Percentiles rank a stretch among this genome's conserved stretches.
phyloP scores from a whole-genome alignment of 1,139 yeast genomes.

The Yamadazyma diddensiae region DNA sequence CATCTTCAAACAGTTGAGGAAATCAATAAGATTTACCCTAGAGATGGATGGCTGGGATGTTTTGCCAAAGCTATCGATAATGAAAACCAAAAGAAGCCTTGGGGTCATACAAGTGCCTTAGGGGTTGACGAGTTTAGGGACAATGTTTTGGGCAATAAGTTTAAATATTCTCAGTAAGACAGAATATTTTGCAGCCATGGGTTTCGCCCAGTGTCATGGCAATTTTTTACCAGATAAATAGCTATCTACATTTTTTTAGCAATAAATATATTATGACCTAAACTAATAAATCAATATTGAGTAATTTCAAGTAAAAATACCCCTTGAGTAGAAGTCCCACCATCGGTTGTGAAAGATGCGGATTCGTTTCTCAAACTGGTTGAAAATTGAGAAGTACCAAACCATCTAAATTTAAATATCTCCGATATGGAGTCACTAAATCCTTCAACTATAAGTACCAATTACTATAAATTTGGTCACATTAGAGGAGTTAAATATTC shows the following conservation, averaged over 20 bases:
- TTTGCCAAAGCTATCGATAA: constrained; percentile 35
- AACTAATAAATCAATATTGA: too few relatives aligned
- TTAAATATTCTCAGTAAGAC: constrained; percentile 20
- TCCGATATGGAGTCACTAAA: constrained; percentile 10
- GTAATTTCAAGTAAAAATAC: too few relatives aligned
- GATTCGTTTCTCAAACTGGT: neutral
- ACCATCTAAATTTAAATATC: neutral
- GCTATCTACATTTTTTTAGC: too few relatives aligned
- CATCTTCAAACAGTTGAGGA: constrained; percentile 30
- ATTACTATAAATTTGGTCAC: constrained; percentile 43
- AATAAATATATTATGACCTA: too few relatives aligned
- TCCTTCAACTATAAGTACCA: constrained; percentile 32
- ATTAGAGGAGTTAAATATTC: constrained; percentile 29
- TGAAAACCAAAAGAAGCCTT: constrained; percentile 23
- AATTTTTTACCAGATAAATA: too few relatives aligned
- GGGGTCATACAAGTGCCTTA: constrained; percentile 37
- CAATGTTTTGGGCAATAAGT: constrained; percentile 27
- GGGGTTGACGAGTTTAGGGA: constrained; percentile 30
- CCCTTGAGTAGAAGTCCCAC: too few relatives aligned
- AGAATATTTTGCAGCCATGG: constrained; percentile 1
- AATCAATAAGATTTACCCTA: constrained; percentile 24
- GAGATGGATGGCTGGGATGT: constrained; percentile 35
- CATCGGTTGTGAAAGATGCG: too few relatives aligned
- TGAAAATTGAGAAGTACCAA: neutral
- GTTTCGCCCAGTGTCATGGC: too few relatives aligned